Percentiles rank a stretch among this genome's conserved stretches.
phyloP scores from a whole-genome alignment of 2,329 filamentous ascomycete genomes.

The Pseudogymnoascus sp. region DNA sequence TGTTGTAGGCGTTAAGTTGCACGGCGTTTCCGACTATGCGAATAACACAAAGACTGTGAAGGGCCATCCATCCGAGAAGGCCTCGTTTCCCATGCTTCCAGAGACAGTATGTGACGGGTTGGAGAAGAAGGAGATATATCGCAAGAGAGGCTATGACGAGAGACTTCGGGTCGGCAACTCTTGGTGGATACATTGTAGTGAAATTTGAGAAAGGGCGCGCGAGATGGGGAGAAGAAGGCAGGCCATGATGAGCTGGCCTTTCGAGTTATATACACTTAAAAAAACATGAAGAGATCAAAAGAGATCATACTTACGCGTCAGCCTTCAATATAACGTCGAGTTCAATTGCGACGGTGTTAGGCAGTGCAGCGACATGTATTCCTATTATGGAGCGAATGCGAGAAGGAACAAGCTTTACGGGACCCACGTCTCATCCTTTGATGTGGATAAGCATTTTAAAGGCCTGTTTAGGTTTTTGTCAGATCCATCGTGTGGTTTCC shows the following conservation, averaged over 20 bases:
- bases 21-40: constrained; percentile 11
- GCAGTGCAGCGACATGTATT: neutral
- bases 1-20: constrained; percentile 11
- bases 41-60: neutral
- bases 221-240: neutral
- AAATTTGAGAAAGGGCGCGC: neutral
- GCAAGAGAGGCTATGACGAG: constrained; percentile 1
- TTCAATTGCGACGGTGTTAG: neutral
- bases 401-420: neutral
- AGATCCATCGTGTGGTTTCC: neutral
- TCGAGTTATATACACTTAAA: neutral
- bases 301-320: neutral
- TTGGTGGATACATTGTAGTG: neutral
- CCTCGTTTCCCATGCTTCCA: constrained; percentile 16
- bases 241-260: neutral
- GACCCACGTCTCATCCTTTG: neutral
- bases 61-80: constrained; percentile 15
- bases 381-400: neutral
- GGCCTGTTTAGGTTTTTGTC: neutral
- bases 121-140: constrained; percentile 14
- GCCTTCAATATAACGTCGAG: neutral
- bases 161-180: neutral
- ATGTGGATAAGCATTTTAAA: neutral
- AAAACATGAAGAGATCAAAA: neutral
- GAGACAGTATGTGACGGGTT: constrained; percentile 15